phyloP scores from a whole-genome alignment of 768 basidiomycete genomes.

The Mycena sanguinolenta region DNA sequence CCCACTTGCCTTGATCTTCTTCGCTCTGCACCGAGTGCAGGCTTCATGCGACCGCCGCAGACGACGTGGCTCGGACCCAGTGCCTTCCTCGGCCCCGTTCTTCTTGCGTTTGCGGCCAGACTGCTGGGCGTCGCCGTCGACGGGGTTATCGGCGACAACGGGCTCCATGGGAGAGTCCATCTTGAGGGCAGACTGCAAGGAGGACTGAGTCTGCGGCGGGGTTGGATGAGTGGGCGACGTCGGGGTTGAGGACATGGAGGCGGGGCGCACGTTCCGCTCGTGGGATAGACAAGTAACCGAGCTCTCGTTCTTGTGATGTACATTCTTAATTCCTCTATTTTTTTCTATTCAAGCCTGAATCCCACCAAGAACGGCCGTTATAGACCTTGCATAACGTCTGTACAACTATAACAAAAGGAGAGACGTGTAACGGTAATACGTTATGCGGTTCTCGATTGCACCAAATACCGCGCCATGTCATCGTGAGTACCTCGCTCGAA shows the following conservation, averaged over 20 bases:
- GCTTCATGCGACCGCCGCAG: constrained; percentile 92
- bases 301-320: too few relatives aligned
- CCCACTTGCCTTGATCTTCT: constrained; percentile 95
- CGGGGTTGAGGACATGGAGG: constrained; percentile 23
- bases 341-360: too few relatives aligned
- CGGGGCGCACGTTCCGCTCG: too few relatives aligned
- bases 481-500: too few relatives aligned
- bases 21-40: constrained; percentile 93
- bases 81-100: constrained; percentile 62
- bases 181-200: constrained; percentile 73
- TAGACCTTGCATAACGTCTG: too few relatives aligned
- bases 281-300: too few relatives aligned
- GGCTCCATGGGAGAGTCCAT: constrained; percentile 55
- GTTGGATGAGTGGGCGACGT: constrained; percentile 54
- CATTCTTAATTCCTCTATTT: too few relatives aligned
- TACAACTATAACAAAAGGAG: too few relatives aligned
- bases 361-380: too few relatives aligned
- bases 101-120: constrained; percentile 70
- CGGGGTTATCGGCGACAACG: constrained; percentile 43
- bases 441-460: too few relatives aligned
- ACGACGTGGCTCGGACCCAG: constrained; percentile 82
- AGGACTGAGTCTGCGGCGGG: constrained; percentile 58
- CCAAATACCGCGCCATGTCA: too few relatives aligned
- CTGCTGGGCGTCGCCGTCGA: constrained; percentile 47
- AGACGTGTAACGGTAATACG: too few relatives aligned